A percentile compares a stretch with the other conserved stretches of the same genome.
Conservation (phyloP, 257 asterid genomes). For the Nicotiana paniculata region DNA sequence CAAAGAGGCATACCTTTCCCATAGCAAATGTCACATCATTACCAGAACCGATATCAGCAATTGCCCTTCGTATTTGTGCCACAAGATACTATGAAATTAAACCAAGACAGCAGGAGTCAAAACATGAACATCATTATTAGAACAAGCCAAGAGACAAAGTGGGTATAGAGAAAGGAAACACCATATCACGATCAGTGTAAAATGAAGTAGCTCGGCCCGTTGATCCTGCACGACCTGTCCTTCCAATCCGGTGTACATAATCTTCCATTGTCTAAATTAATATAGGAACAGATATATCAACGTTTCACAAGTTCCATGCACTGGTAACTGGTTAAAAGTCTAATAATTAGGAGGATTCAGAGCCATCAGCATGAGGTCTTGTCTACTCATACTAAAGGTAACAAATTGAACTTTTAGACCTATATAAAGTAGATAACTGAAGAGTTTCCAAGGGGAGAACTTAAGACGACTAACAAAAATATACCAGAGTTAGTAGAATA, state of each 20-base stretch:
- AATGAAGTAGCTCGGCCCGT: slow-evolving; percentile 84
- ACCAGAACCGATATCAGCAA: slow-evolving; percentile 79
- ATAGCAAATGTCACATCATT: slow-evolving; percentile 56
- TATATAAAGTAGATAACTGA: neutral
- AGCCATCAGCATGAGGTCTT: neutral
- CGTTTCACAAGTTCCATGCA: neutral
- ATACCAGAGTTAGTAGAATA: neutral
- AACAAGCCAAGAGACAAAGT: slow-evolving; percentile 1
- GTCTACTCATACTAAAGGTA: neutral
- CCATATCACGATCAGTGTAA: slow-evolving; percentile 80
- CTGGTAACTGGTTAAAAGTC: neutral
- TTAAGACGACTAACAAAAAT: neutral
- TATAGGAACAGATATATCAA: slow-evolving; percentile 1
- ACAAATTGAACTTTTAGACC: neutral
- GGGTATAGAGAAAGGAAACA: slow-evolving; percentile 18
- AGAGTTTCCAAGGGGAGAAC: neutral
- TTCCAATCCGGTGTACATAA: slow-evolving; percentile 84
- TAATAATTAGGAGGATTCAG: neutral
- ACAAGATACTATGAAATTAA: slow-evolving; percentile 54
- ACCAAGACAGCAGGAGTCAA: neutral
- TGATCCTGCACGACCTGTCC: slow-evolving; percentile 95
- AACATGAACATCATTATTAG: neutral
- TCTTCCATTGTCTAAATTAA: slow-evolving; percentile 75
- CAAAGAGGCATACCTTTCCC: slow-evolving; percentile 57
- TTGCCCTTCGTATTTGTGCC: slow-evolving; percentile 78